phyloP scores from a whole-genome alignment of 2,329 filamentous ascomycete genomes.

The Aspergillus sp. region DNA sequence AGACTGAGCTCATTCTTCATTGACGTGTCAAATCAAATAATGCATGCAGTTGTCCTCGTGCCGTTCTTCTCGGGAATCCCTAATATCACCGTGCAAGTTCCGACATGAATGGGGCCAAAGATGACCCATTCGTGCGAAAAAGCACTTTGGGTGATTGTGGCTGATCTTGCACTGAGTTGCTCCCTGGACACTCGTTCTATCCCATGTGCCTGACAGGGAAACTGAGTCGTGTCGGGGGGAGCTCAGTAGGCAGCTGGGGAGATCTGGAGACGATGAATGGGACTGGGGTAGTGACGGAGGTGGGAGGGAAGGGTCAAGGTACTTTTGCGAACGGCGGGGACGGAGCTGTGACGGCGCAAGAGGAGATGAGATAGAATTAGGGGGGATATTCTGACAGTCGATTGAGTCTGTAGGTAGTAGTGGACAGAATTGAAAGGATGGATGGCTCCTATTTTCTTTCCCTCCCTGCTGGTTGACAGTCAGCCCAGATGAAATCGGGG shows the following conservation, averaged over 20 bases:
- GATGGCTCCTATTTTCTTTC: background rate
- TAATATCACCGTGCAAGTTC: slow-evolving; percentile 9
- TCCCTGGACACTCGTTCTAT: background rate
- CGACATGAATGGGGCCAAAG: background rate
- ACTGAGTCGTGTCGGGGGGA: background rate
- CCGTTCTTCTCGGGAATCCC: background rate
- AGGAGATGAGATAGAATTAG: background rate
- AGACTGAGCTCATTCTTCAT: slow-evolving; percentile 37
- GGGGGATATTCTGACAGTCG: background rate
- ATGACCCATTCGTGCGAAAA: slow-evolving; percentile 8
- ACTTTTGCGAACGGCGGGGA: background rate
- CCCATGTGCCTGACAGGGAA: background rate
- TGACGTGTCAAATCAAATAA: slow-evolving; percentile 9
- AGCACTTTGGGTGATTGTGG: background rate
- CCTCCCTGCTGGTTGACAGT: background rate
- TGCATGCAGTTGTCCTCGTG: background rate
- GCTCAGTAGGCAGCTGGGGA: background rate
- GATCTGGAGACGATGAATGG: background rate
- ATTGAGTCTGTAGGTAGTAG: background rate
- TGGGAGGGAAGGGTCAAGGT: slow-evolving; percentile 3
- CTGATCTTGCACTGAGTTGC: background rate
- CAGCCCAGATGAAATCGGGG: slow-evolving; percentile 1
- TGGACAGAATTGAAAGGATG: background rate
- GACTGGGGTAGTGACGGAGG: background rate
- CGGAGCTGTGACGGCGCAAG: background rate